Conservation (phyloP, 352 stramenopile species). For the Globisporangium mamillatum region DNA sequence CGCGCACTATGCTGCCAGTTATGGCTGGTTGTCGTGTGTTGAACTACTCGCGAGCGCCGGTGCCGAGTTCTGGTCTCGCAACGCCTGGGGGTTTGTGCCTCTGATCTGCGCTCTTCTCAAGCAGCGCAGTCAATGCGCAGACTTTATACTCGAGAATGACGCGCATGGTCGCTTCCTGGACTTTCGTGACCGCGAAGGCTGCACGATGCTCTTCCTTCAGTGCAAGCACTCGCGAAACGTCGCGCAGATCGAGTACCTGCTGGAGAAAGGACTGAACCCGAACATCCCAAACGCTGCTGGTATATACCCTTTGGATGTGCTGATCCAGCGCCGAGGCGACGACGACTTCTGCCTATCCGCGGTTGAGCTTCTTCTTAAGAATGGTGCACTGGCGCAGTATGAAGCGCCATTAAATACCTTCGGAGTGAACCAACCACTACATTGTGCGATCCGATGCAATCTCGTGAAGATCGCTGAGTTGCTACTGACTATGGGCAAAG, state of each 20-base stretch:
- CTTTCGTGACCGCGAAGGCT: slow-evolving; percentile 65
- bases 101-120: slow-evolving; percentile 63
- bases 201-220: slow-evolving; percentile 79
- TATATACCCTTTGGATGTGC: slow-evolving; percentile 47
- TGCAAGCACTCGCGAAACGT: slow-evolving; percentile 56
- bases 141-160: slow-evolving; percentile 61
- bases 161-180: slow-evolving; percentile 52
- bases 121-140: slow-evolving; percentile 43
- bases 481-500: slow-evolving; percentile 39
- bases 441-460: slow-evolving; percentile 47
- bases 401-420: slow-evolving; percentile 27
- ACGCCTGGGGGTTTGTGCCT: slow-evolving; percentile 73
- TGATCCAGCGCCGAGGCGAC: slow-evolving; percentile 35
- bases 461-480: slow-evolving; percentile 43
- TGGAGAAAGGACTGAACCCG: slow-evolving; percentile 60
- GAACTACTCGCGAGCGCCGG: slow-evolving; percentile 47
- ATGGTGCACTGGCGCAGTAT: slow-evolving; percentile 43
- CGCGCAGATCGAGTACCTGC: slow-evolving; percentile 58
- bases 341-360: slow-evolving; percentile 39
- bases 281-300: slow-evolving; percentile 60
- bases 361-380: slow-evolving; percentile 47
- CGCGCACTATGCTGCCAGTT: slow-evolving; percentile 72
- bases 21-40: slow-evolving; percentile 72
- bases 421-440: slow-evolving; percentile 38
- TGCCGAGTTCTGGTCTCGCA: slow-evolving; percentile 64